Conservation (phyloP, 2,329 filamentous ascomycete genomes). For the Clarireedia monteithiana region DNA sequence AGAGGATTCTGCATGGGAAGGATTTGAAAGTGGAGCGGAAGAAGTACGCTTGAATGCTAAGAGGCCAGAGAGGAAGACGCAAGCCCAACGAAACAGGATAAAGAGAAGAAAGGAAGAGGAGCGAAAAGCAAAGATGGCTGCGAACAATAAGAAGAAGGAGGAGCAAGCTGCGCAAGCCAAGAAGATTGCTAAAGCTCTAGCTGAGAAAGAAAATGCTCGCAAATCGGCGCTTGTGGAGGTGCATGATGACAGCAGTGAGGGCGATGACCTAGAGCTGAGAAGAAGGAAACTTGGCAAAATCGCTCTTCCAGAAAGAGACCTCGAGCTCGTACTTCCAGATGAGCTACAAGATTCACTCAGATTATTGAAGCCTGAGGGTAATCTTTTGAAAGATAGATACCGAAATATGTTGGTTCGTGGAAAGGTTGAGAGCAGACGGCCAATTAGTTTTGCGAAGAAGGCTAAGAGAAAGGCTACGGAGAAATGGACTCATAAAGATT, state of each 20-base stretch:
- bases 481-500: slow-evolving; percentile 98
- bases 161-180: slow-evolving; percentile 65
- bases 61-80: slow-evolving; percentile 76
- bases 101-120: slow-evolving; percentile 87
- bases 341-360: slow-evolving; percentile 76
- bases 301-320: slow-evolving; percentile 66
- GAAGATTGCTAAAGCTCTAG: slow-evolving; percentile 57
- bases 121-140: slow-evolving; percentile 65
- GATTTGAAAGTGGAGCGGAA: slow-evolving; percentile 74
- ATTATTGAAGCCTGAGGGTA: slow-evolving; percentile 88
- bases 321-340: slow-evolving; percentile 76
- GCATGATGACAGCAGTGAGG: slow-evolving; percentile 45
- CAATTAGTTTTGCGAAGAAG: slow-evolving; percentile 75
- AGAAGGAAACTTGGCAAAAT: slow-evolving; percentile 67
- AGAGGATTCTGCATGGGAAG: slow-evolving; percentile 88
- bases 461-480: slow-evolving; percentile 75
- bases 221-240: slow-evolving; percentile 36
- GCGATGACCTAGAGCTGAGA: slow-evolving; percentile 57
- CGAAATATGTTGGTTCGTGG: slow-evolving; percentile 81
- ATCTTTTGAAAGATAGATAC: slow-evolving; percentile 86
- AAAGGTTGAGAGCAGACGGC: slow-evolving; percentile 76
- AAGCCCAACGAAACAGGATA: slow-evolving; percentile 76
- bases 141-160: slow-evolving; percentile 63
- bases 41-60: slow-evolving; percentile 60
- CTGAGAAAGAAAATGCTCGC: slow-evolving; percentile 46